These are phyloP conservation scores for Cutaneotrichosporon sp. DNA, from an alignment of 1,284 basidiomycete species.

Conservation along the genomic window DNA sequence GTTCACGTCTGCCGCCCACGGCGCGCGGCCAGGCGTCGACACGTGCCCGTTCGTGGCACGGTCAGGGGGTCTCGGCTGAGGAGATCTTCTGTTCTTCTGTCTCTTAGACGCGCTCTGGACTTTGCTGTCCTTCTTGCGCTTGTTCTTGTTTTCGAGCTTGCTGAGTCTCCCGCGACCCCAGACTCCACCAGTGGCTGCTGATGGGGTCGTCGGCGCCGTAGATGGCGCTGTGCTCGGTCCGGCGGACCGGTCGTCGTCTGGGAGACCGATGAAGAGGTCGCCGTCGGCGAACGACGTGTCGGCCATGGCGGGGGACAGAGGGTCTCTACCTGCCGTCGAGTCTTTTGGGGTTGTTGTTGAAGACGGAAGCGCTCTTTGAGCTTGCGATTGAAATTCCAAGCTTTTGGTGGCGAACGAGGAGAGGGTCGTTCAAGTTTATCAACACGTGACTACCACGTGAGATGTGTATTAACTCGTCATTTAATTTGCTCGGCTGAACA, in stretches of 20 bases:
- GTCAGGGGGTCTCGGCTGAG: not conserved
- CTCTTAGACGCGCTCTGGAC: not conserved
- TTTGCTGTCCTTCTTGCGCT: not conserved
- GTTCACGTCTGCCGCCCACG: slow-evolving; percentile 73
- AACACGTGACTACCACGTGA: too few relatives aligned
- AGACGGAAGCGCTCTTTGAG: too few relatives aligned
- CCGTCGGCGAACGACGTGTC: slow-evolving; percentile 3
- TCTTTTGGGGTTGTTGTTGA: not conserved
- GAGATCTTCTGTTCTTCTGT: too few relatives aligned
- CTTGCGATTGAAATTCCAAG: too few relatives aligned
- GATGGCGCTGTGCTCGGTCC: not conserved
- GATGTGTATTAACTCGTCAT: too few relatives aligned
- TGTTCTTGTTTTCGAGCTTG: too few relatives aligned
- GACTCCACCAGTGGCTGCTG: not conserved
- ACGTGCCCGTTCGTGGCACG: not conserved
- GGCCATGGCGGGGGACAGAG: slow-evolving; percentile 2
- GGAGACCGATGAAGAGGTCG: slow-evolving; percentile 19
- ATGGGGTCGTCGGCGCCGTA: not conserved
- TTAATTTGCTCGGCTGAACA: too few relatives aligned
- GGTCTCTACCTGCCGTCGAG: too few relatives aligned
- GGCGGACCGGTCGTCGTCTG: not conserved
- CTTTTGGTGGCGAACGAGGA: slow-evolving; percentile 4
- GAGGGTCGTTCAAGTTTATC: not conserved
- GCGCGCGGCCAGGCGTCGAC: slow-evolving; percentile 54
- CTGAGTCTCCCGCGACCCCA: too few relatives aligned